A percentile compares a stretch with the other conserved stretches of the same genome.
Evolutionary conservation across 495 filamentous ascomycete species (phyloP).

Genomic region (Margaritispora aquatica): DNA sequence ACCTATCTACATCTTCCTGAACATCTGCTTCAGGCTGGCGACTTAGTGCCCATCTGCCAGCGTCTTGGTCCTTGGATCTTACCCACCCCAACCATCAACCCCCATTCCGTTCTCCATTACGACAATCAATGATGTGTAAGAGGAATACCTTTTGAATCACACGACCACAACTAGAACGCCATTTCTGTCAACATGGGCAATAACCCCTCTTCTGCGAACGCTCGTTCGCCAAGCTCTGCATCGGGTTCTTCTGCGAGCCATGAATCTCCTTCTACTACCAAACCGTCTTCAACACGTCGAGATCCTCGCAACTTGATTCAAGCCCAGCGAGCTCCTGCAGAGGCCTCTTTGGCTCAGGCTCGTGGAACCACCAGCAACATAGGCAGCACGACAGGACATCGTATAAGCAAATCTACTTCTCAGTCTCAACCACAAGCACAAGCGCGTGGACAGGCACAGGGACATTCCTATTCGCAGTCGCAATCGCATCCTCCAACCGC

Average conservation of each 20-base stretch:
- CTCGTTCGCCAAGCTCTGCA: slow-evolving; percentile 24
- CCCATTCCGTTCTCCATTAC: neutral
- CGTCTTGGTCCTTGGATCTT: too few relatives aligned
- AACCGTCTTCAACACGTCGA: slow-evolving; percentile 15
- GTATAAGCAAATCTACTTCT: slow-evolving; percentile 29
- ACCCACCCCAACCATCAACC: neutral
- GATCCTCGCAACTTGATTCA: slow-evolving; percentile 21
- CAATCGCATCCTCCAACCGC: neutral
- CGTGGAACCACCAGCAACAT: slow-evolving; percentile 36
- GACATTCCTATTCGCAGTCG: slow-evolving; percentile 21
- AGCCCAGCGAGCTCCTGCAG: slow-evolving; percentile 40
- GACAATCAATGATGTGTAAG: neutral
- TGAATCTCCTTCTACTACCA: slow-evolving; percentile 23
- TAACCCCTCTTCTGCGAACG: slow-evolving; percentile 32
- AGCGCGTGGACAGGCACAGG: slow-evolving; percentile 11
- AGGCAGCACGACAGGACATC: slow-evolving; percentile 27
- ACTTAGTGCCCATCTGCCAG: neutral
- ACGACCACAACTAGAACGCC: neutral
- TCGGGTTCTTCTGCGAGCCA: slow-evolving; percentile 22
- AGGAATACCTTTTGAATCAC: neutral
- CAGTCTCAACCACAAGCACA: slow-evolving; percentile 20
- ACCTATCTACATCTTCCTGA: too few relatives aligned
- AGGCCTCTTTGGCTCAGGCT: slow-evolving; percentile 46
- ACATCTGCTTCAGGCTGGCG: too few relatives aligned
- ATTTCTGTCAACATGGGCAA: slow-evolving; percentile 32